phyloP scores from a whole-genome alignment of 495 filamentous ascomycete species.

The Talaromyces liani region DNA sequence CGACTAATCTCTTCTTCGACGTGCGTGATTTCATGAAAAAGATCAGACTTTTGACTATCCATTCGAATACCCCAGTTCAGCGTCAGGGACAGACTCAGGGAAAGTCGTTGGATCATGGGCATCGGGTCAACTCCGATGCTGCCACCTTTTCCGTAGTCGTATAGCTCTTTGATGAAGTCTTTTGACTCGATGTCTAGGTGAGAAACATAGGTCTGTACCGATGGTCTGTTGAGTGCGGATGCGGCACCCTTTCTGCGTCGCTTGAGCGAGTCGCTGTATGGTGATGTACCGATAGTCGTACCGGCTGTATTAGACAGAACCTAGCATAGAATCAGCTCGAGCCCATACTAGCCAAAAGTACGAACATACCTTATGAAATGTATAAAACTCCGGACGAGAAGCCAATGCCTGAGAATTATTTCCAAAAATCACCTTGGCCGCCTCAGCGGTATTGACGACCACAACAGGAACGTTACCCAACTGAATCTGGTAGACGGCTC shows the following conservation, averaged over 20 bases:
- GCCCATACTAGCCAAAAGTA: too few relatives aligned
- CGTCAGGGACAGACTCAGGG: constrained; percentile 49
- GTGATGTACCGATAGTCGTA: constrained; percentile 59
- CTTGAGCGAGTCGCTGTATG: constrained; percentile 57
- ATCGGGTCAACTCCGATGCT: constrained; percentile 49
- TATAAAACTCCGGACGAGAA: constrained; percentile 55
- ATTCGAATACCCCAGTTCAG: constrained; percentile 58
- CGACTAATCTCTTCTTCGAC: constrained; percentile 54
- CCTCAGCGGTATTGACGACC: constrained; percentile 50
- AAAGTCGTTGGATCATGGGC: constrained; percentile 53
- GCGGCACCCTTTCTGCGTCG: constrained; percentile 55
- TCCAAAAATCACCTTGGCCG: constrained; percentile 51
- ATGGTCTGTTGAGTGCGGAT: constrained; percentile 54
- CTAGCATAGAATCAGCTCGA: constrained; percentile 18
- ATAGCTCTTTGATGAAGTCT: constrained; percentile 50
- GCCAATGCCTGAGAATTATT: constrained; percentile 44
- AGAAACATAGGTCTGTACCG: constrained; percentile 51
- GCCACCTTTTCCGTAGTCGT: constrained; percentile 46
- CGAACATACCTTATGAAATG: constrained; percentile 51
- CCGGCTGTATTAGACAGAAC: constrained; percentile 55
- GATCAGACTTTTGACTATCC: constrained; percentile 44
- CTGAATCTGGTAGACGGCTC: constrained; percentile 57
- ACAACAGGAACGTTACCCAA: constrained; percentile 55
- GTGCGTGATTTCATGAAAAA: constrained; percentile 57
- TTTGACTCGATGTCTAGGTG: constrained; percentile 56